These are phyloP conservation scores for Amauroascus verrucosus DNA, from an alignment of 2,329 filamentous ascomycete genomes.

Conservation along the genomic window DNA sequence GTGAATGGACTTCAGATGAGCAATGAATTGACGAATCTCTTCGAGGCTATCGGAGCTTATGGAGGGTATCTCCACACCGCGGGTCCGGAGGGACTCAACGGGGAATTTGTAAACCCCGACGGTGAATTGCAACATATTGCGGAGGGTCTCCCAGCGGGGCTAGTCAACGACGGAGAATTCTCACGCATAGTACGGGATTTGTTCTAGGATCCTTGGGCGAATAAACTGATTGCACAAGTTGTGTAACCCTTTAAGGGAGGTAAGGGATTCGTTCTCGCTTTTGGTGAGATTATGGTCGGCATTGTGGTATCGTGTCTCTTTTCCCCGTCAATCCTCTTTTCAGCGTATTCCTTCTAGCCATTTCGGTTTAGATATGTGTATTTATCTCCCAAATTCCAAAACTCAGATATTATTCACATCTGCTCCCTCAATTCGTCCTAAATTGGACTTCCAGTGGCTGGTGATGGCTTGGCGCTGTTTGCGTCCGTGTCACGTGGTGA, in stretches of 20 bases:
- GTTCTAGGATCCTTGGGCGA: constrained; percentile 34
- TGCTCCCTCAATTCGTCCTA: too few species aligned
- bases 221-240: neutral
- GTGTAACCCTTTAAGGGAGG: neutral
- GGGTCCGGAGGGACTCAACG: constrained; percentile 30
- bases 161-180: constrained; percentile 50
- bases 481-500: neutral
- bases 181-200: constrained; percentile 50
- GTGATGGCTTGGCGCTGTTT: neutral
- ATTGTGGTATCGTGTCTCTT: neutral
- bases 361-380: neutral
- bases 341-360: neutral
- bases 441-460: too few species aligned
- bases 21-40: constrained; percentile 52
- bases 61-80: constrained; percentile 29
- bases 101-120: constrained; percentile 28
- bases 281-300: neutral
- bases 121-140: constrained; percentile 31
- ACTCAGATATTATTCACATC: too few species aligned
- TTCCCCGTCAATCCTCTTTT: neutral
- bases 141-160: constrained; percentile 35
- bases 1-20: constrained; percentile 50
- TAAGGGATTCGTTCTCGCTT: neutral
- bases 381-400: neutral
- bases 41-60: constrained; percentile 52